These are phyloP conservation scores for Xylaria sp. DNA, from an alignment of 2,329 filamentous ascomycete species.

Conservation along the genomic window DNA sequence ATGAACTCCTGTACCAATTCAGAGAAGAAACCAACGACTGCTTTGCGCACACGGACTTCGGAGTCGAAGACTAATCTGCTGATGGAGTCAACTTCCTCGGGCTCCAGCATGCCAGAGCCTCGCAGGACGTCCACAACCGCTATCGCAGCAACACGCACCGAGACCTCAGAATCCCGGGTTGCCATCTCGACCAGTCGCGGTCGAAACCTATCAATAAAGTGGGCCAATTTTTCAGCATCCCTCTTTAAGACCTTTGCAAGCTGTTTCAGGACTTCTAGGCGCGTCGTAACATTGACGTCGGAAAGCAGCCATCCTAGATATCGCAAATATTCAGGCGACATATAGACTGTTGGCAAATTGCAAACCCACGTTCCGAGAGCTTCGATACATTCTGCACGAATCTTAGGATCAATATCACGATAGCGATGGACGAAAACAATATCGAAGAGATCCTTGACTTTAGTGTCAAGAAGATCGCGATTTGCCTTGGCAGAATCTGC, in stretches of 20 bases:
- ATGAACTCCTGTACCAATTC: slow-evolving; percentile 87
- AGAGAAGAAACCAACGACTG: slow-evolving; percentile 90
- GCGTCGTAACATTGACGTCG: slow-evolving; percentile 77
- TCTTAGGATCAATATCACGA: slow-evolving; percentile 89
- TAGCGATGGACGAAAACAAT: slow-evolving; percentile 96
- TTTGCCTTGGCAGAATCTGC: slow-evolving; percentile 76
- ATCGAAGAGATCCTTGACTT: slow-evolving; percentile 88
- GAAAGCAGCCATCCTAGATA: slow-evolving; percentile 97
- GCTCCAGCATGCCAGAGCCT: slow-evolving; percentile 86
- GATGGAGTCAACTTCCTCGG: slow-evolving; percentile 88
- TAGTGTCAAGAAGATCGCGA: slow-evolving; percentile 74
- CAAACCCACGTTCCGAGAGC: slow-evolving; percentile 91
- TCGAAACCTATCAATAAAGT: slow-evolving; percentile 93
- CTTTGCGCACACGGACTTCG: slow-evolving; percentile 85
- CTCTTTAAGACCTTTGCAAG: slow-evolving; percentile 82
- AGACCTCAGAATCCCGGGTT: slow-evolving; percentile 82
- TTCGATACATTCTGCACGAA: slow-evolving; percentile 87
- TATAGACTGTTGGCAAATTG: slow-evolving; percentile 85
- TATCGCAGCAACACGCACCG: slow-evolving; percentile 83
- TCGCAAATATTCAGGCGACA: slow-evolving; percentile 88
- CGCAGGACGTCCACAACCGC: slow-evolving; percentile 84
- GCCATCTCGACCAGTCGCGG: slow-evolving; percentile 92
- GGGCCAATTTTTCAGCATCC: slow-evolving; percentile 83
- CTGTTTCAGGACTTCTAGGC: slow-evolving; percentile 88
- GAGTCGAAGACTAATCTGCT: slow-evolving; percentile 90